Conservation (phyloP, 345 rosid species). For the Physaria fendleri region DNA sequence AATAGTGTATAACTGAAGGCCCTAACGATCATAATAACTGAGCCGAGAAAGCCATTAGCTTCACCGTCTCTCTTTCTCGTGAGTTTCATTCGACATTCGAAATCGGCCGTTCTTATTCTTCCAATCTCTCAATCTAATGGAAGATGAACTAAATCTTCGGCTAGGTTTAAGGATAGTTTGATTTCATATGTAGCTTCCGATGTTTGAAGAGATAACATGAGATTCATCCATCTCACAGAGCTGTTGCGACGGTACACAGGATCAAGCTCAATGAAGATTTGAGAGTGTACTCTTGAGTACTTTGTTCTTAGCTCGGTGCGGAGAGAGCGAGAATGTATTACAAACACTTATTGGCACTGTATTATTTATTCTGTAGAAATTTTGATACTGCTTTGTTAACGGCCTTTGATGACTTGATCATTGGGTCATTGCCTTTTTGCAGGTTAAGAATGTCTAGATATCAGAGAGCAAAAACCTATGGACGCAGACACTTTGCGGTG, state of each 20-base stretch:
- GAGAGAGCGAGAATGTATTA: constrained; percentile 3
- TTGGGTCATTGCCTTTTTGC: constrained; percentile 13
- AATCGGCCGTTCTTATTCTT: too few relatives aligned
- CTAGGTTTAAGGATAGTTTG: constrained; percentile 11
- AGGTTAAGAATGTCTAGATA: neutral
- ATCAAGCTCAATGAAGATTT: constrained; percentile 5
- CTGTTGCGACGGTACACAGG: constrained; percentile 6
- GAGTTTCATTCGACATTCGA: too few relatives aligned
- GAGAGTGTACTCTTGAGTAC: constrained; percentile 16
- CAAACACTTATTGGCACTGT: constrained; percentile 6
- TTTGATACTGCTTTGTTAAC: neutral
- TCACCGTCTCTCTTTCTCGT: too few relatives aligned
- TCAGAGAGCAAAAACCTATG: neutral
- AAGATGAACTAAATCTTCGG: too few relatives aligned
- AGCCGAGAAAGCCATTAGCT: too few relatives aligned
- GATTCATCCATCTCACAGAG: constrained; percentile 13
- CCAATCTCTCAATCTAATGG: too few relatives aligned
- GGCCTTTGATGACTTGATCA: constrained; percentile 4
- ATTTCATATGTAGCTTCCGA: constrained; percentile 13
- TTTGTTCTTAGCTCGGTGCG: constrained; percentile 9
- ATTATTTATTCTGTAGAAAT: neutral
- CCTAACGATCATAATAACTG: too few relatives aligned
- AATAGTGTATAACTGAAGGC: too few relatives aligned
- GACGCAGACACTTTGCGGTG: neutral
- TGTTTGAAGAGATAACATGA: neutral